Evolutionary conservation across 2,329 filamentous ascomycete species (phyloP).

Genomic region (Cladosporium halotolerans): DNA sequence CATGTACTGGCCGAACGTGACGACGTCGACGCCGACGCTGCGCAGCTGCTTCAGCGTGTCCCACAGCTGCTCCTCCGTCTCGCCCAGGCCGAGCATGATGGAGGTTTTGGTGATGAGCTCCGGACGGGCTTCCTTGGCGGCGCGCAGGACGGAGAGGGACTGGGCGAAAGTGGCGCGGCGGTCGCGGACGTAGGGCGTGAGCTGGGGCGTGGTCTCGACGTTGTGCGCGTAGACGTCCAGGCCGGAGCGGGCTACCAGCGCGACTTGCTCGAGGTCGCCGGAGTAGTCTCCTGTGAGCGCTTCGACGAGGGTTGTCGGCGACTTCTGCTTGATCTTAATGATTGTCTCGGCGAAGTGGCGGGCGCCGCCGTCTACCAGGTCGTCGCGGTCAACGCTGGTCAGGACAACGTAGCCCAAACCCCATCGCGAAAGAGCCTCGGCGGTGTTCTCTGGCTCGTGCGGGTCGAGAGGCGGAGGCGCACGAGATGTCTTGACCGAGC

Average conservation of each 20-base stretch:
- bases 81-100: constrained; percentile 91
- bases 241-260: constrained; percentile 75
- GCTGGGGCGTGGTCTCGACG: constrained; percentile 84
- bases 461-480: constrained; percentile 75
- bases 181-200: constrained; percentile 87
- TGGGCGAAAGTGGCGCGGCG: constrained; percentile 83
- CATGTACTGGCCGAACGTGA: constrained; percentile 99
- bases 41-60: constrained; percentile 75
- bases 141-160: constrained; percentile 70
- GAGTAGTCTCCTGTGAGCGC: constrained; percentile 80
- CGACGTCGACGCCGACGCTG: constrained; percentile 77
- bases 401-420: constrained; percentile 93
- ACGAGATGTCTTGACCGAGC: constrained; percentile 85
- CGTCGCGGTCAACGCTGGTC: constrained; percentile 89
- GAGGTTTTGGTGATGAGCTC: constrained; percentile 96
- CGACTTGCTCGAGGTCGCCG: constrained; percentile 82
- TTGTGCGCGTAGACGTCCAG: constrained; percentile 97
- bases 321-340: constrained; percentile 74
- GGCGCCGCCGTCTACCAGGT: constrained; percentile 81
- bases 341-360: constrained; percentile 91
- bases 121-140: constrained; percentile 71
- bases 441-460: constrained; percentile 94
- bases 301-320: constrained; percentile 70
- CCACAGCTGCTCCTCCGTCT: constrained; percentile 81
- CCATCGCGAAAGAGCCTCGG: constrained; percentile 88